Base-by-base conservation (phyloP, 805 yeast genomes). In the Schizosaccharomyces japonicus region DNA sequence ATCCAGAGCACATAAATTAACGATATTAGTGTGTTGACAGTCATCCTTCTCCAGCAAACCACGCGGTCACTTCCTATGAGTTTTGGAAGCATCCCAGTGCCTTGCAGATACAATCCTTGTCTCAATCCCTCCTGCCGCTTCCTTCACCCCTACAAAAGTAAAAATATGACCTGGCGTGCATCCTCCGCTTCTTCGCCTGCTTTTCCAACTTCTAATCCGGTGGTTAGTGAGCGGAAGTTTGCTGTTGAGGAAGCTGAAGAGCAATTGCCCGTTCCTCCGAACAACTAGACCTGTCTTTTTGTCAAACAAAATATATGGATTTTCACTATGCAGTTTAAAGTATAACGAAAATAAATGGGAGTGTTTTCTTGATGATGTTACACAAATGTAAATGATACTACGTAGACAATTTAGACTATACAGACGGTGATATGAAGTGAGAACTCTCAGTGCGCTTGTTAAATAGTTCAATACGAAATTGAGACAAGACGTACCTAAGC, bases 1-100 rank as follows among this genome's bases (percentile, higher is more conserved):
- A 8, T 29, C 7, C 7, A 29, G 7, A 7, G 7, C 7, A 29
- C 32, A 8, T 8, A 8, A 8, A 29, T 13, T 29, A 29, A 29
- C 32, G 32, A 8, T 8, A 8, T 8, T 13, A 29, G 32, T 36
- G 42, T 17, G 42, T 36, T 3, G 26, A 36, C 8, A 27, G 42
- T 2, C 42, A 36, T 36, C 42, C 42, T 19, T 36, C 42, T 36
- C 42, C 42, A 36, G 42, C 42, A 6, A 15, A 36, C 42, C 11
- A 36, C 42, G 5, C 27, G 17, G 13, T 27, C 42, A 6, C 32
- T 13, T 29, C 13, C 13, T 13, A 29, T 29, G 32, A 19, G 13
- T 27, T 19, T 15, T 13, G 25, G 27, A 36, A 36, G 27, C 5
- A 36, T 36, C 10, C 42, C 42, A 3, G 26, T 36, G 17, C 25